Base-by-base conservation (phyloP, 345 rosid genomes). In the Moricandia moricandioides region DNA sequence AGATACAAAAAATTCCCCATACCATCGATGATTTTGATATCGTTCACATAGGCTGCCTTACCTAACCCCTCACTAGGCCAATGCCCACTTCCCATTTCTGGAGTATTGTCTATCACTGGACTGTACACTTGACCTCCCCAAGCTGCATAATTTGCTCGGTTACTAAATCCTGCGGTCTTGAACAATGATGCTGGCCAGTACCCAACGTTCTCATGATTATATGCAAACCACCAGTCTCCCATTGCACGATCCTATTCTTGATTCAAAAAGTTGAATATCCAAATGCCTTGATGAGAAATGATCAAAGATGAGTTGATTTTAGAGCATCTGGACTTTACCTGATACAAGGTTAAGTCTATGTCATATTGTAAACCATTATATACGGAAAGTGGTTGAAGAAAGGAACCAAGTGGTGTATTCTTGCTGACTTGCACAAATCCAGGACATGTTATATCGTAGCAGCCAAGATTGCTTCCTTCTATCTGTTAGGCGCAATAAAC, bases 101-200 rank as follows among this genome's bases (percentile, higher is more conserved):
- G 81, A 58, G 72, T 49, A 11, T 10, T 57, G 61, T 65, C 26
- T 56, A 18, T 33, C 40, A 47, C 1, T 71, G 77, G 68, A 58
- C 77, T 71, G 54, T 78, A 78, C 29, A 65, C 80, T 65, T 77
- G 60, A 30, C 80, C 80, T 70, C 80, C 80, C 72, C 76, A 77
- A 70, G 72, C 26, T 18, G 70, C 71, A 26, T 24, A 10, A 1
- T 16, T 0, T 43, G 72, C 40, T 45, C 76, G 59, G 16, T 71
- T 43, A 58, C 10, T 62, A 9, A 76, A 63, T 6, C 69, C 59
- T 33, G 49, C 10, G 7, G 5, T 55, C 31, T 17, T 21, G 57
- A 83, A 79, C 61, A 77, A 13, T 5, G 73, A 24, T 0, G 40
- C 33, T 60, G 82, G 82, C 81, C 82, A 83, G n/a, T 80, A 80